Percentiles rank a stretch among this genome's conserved stretches.
Conservation (phyloP, 2,329 filamentous ascomycete species). For the Colletotrichum higginsianum region DNA sequence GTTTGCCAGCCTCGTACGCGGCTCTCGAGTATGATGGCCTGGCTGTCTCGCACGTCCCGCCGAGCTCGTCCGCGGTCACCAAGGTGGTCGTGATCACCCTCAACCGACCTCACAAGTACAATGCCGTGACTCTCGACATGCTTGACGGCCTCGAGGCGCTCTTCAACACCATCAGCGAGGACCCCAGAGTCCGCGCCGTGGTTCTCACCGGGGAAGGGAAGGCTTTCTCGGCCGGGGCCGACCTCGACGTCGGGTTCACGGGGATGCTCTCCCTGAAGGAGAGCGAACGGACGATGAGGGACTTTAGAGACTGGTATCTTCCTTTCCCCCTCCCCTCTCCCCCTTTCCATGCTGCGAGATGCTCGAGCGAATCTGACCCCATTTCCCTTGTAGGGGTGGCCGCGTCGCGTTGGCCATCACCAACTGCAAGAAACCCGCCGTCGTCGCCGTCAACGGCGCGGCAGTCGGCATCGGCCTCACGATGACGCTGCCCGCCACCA, state of each 20-base stretch:
- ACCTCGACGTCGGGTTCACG: constrained; percentile 2
- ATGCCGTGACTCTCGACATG: constrained; percentile 79
- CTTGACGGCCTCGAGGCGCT: constrained; percentile 70
- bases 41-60: constrained; percentile 62
- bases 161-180: constrained; percentile 49
- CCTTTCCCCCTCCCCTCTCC: background rate
- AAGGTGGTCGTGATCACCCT: constrained; percentile 75
- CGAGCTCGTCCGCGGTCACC: constrained; percentile 67
- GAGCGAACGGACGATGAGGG: background rate
- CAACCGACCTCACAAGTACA: constrained; percentile 76
- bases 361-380: background rate
- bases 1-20: background rate
- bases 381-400: constrained; percentile 64
- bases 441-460: constrained; percentile 71
- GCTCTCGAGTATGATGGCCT: background rate
- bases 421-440: constrained; percentile 70
- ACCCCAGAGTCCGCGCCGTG: background rate
- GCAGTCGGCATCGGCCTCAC: constrained; percentile 74
- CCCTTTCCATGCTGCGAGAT: no score
- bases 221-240: background rate
- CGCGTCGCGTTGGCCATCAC: constrained; percentile 68
- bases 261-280: background rate
- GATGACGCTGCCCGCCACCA: constrained; percentile 70
- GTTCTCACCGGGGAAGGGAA: constrained; percentile 1
- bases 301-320: constrained; percentile 8